Conservation (phyloP, 192 early-diverging fungal genomes). For the Gigaspora rosea region DNA sequence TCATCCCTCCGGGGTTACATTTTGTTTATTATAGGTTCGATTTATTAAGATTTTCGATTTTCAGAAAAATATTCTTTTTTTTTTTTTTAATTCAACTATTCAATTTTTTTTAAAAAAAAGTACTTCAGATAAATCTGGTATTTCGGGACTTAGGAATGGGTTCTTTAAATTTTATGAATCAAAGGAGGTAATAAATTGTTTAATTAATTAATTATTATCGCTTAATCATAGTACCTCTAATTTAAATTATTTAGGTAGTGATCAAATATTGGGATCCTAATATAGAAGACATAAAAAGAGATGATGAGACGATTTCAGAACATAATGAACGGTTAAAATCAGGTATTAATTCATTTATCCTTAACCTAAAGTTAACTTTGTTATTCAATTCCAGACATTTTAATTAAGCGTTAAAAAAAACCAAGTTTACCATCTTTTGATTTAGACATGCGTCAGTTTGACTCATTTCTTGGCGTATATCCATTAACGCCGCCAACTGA, state of each 20-base stretch:
- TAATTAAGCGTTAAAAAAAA: neutral
- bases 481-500: constrained; percentile 67
- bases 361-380: no score
- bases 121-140: constrained; percentile 44
- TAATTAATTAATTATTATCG: neutral
- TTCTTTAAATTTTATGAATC: constrained; percentile 74
- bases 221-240: constrained; percentile 33
- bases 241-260: constrained; percentile 58
- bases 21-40: constrained; percentile 75
- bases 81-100: no score
- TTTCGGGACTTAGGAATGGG: constrained; percentile 65
- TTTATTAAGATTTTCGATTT: no score
- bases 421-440: neutral
- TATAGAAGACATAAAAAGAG: constrained; percentile 67
- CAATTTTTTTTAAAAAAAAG: constrained; percentile 25
- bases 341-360: constrained; percentile 47
- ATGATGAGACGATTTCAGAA: constrained; percentile 56
- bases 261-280: constrained; percentile 79
- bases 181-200: constrained; percentile 53
- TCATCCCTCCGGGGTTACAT: constrained; percentile 93
- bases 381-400: no score
- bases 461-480: constrained; percentile 80
- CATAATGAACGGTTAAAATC: constrained; percentile 61
- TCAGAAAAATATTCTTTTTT: no score
- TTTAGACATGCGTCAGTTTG: constrained; percentile 76